Evolutionary conservation across 2,329 filamentous ascomycete species (phyloP).

Genomic region (Alternaria alternata): DNA sequence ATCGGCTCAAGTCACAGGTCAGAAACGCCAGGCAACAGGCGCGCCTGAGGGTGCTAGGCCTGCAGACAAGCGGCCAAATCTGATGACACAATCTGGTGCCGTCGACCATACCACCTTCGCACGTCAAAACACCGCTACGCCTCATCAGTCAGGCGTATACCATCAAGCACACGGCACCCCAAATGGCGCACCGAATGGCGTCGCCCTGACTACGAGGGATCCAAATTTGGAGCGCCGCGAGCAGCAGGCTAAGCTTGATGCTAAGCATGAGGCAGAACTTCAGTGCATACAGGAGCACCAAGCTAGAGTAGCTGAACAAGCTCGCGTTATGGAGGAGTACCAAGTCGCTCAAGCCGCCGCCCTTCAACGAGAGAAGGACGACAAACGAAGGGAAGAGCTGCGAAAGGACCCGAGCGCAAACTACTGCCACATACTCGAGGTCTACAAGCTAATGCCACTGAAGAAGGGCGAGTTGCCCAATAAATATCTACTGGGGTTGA

Average conservation of each 20-base stretch:
- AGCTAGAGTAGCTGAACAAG: background rate
- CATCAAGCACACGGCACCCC: background rate
- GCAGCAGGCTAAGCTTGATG: background rate
- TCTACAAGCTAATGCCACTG: background rate
- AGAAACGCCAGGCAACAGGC: background rate
- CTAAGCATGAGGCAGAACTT: background rate
- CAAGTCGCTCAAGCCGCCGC: background rate
- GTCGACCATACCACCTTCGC: background rate
- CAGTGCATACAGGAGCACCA: background rate
- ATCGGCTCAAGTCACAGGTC: background rate
- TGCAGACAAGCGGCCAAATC: background rate
- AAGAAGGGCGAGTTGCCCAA: background rate
- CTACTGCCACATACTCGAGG: constrained; percentile 20
- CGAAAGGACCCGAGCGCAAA: constrained; percentile 12
- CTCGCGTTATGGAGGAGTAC: background rate
- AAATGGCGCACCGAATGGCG: background rate
- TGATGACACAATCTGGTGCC: background rate
- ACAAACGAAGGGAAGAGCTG: constrained; percentile 9
- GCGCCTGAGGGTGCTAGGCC: background rate
- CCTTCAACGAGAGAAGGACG: constrained; percentile 4
- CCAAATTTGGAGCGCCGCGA: background rate
- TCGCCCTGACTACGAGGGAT: background rate
- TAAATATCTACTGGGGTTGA: constrained; percentile 8
- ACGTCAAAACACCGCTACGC: background rate
- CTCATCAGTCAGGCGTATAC: background rate